A percentile compares a stretch with the other conserved stretches of the same genome.
phyloP scores from a whole-genome alignment of 202 grass and related monocot genomes.

The Setaria viridis region DNA sequence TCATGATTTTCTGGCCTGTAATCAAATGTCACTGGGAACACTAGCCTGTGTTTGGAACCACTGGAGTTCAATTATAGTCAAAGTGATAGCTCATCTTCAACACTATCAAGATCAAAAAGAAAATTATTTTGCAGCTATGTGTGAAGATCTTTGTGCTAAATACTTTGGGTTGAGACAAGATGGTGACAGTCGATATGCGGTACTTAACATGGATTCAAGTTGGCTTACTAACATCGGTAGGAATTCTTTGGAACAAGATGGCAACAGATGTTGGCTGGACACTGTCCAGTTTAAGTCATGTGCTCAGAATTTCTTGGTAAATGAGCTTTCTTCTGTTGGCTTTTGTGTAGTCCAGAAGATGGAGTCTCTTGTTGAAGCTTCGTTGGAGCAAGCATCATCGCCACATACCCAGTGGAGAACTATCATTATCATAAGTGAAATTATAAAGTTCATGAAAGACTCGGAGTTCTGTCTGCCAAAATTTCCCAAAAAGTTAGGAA shows the following conservation, averaged over 20 bases:
- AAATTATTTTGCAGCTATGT: constrained; percentile 31
- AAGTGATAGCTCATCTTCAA: constrained; percentile 45
- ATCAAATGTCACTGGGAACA: constrained; percentile 50
- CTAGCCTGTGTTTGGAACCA: constrained; percentile 58
- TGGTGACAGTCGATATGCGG: constrained; percentile 23
- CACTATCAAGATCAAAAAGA: background rate
- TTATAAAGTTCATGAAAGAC: constrained; percentile 54
- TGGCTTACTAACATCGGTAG: constrained; percentile 57
- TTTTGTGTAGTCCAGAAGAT: constrained; percentile 57
- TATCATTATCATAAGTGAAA: constrained; percentile 44
- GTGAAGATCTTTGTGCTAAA: constrained; percentile 61
- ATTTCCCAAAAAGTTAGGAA: constrained; percentile 27
- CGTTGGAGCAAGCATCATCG: background rate
- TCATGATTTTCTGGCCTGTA: constrained; percentile 44
- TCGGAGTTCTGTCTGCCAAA: constrained; percentile 32
- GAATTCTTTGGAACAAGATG: constrained; percentile 44
- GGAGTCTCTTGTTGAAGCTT: constrained; percentile 46
- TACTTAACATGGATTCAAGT: constrained; percentile 64
- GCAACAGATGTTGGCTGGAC: constrained; percentile 40
- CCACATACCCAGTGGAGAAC: constrained; percentile 42
- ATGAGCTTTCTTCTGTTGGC: constrained; percentile 68
- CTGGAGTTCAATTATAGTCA: constrained; percentile 54
- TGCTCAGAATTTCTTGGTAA: constrained; percentile 58
- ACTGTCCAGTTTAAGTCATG: constrained; percentile 40
- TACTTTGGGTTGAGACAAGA: constrained; percentile 74